A percentile compares a stretch with the other conserved stretches of the same genome.
These are phyloP conservation scores for Salpingoeca rosetta DNA, from an alignment of 78 protist genomes.

Conservation along the genomic window DNA sequence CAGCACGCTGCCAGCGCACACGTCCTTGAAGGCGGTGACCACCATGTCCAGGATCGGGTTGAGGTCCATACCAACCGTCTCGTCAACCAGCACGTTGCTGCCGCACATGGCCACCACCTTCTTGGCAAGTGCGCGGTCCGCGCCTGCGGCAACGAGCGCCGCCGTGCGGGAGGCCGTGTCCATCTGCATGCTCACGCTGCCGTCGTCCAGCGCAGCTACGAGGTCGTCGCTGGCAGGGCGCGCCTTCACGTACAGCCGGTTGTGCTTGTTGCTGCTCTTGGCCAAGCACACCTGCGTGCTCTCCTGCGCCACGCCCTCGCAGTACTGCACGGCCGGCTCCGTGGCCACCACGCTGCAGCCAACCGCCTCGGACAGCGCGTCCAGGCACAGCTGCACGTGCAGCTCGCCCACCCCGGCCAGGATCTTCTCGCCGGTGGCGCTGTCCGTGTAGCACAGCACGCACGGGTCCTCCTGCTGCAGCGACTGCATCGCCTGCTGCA, in stretches of 20 bases:
- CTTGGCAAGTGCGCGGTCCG: too few species aligned
- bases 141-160: too few species aligned
- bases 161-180: too few species aligned
- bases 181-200: slow-evolving; percentile 43
- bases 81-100: slow-evolving; percentile 64
- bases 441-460: not conserved
- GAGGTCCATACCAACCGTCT: slow-evolving; percentile 59
- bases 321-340: slow-evolving; percentile 20
- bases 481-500: slow-evolving; percentile 76
- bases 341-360: not conserved
- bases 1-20: slow-evolving; percentile 32
- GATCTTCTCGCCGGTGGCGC: slow-evolving; percentile 46
- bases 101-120: slow-evolving; percentile 2
- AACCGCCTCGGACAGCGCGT: slow-evolving; percentile 27
- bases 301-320: slow-evolving; percentile 41
- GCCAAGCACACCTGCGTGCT: slow-evolving; percentile 10
- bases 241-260: slow-evolving; percentile 45
- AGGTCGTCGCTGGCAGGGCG: slow-evolving; percentile 73
- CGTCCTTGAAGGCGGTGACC: slow-evolving; percentile 44
- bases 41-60: slow-evolving; percentile 40
- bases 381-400: slow-evolving; percentile 43
- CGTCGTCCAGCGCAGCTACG: slow-evolving; percentile 74
- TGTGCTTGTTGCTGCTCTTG: slow-evolving; percentile 62
- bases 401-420: slow-evolving; percentile 57
- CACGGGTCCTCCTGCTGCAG: slow-evolving; percentile 10